phyloP scores from a whole-genome alignment of 2,329 filamentous ascomycete species.

The Pezicula neosporulosa region DNA sequence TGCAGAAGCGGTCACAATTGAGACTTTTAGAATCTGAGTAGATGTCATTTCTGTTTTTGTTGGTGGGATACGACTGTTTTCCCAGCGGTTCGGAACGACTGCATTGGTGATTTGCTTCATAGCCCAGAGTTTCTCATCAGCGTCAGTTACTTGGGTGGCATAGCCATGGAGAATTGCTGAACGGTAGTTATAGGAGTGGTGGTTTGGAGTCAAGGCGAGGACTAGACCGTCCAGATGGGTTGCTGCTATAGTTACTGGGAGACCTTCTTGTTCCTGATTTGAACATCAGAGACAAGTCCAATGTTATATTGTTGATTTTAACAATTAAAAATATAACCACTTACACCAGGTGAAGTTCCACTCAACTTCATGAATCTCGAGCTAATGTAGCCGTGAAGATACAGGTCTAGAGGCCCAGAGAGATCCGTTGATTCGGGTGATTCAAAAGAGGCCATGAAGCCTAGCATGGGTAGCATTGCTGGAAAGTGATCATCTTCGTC shows the following conservation, averaged over 20 bases:
- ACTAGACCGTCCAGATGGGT: constrained; percentile 78
- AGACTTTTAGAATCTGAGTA: constrained; percentile 69
- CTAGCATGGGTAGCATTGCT: constrained; percentile 76
- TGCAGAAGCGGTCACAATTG: constrained; percentile 67
- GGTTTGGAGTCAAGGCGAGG: constrained; percentile 74
- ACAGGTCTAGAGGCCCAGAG: constrained; percentile 67
- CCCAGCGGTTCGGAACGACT: constrained; percentile 68
- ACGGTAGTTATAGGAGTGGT: constrained; percentile 85
- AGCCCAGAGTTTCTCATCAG: constrained; percentile 71
- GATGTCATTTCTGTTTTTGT: constrained; percentile 70
- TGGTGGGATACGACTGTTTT: constrained; percentile 65
- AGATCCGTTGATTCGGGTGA: constrained; percentile 56
- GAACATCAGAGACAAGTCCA: neutral
- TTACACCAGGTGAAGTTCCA: neutral
- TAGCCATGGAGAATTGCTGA: constrained; percentile 69
- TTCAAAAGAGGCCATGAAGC: constrained; percentile 71
- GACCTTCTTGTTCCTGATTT: constrained; percentile 36
- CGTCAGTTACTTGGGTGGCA: constrained; percentile 62
- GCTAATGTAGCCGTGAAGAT: constrained; percentile 82
- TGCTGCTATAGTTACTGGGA: constrained; percentile 71
- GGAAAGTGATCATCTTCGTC: constrained; percentile 42
- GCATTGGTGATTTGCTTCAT: constrained; percentile 76
- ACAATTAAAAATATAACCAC: neutral
- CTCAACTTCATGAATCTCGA: constrained; percentile 71
- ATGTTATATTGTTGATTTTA: neutral